Percentiles rank a stretch among this genome's conserved stretches.
phyloP scores from a whole-genome alignment of 768 basidiomycete genomes.

The Tephrocybe sp. region DNA sequence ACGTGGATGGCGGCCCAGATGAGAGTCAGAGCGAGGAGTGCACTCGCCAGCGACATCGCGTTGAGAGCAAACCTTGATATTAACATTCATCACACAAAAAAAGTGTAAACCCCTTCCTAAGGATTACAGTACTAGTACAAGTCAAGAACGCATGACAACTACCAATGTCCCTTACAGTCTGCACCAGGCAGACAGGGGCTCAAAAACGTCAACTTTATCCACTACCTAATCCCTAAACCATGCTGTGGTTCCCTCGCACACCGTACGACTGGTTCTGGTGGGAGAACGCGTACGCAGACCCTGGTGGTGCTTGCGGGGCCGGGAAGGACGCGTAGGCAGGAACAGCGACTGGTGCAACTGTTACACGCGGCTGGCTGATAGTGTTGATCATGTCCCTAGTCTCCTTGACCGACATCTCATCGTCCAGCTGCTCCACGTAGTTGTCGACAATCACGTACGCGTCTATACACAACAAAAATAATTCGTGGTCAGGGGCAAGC shows the following conservation, averaged over 20 bases:
- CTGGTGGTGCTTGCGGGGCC: conserved; percentile 5
- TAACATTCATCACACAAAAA: neutral
- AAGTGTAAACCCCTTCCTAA: conserved; percentile 11
- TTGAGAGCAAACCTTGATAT: neutral
- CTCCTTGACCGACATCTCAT: conserved; percentile 38
- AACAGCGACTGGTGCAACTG: conserved; percentile 23
- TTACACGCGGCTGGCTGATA: conserved; percentile 17
- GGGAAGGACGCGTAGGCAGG: conserved; percentile 17
- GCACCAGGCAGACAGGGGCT: conserved; percentile 17
- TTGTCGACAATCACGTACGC: conserved; percentile 49
- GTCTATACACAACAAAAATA: conserved; percentile 29
- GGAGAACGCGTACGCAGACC: conserved; percentile 17
- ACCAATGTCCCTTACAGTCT: conserved; percentile 9
- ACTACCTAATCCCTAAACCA: conserved; percentile 11
- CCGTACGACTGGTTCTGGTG: conserved; percentile 17
- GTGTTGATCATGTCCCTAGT: conserved; percentile 22
- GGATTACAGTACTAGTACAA: conserved; percentile 12
- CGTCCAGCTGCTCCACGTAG: conserved; percentile 52
- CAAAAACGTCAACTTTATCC: conserved; percentile 9
- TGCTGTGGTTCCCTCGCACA: conserved; percentile 14
- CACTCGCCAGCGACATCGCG: conserved; percentile 22
- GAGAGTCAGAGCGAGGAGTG: conserved; percentile 20
- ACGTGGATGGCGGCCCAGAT: conserved; percentile 26
- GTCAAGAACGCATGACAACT: conserved; percentile 20
- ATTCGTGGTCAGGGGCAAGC: neutral